Evolutionary conservation across 257 asterid species (phyloP), one percentile per base, ranked within the genome.

Genomic region (Vinca minor): DNA sequence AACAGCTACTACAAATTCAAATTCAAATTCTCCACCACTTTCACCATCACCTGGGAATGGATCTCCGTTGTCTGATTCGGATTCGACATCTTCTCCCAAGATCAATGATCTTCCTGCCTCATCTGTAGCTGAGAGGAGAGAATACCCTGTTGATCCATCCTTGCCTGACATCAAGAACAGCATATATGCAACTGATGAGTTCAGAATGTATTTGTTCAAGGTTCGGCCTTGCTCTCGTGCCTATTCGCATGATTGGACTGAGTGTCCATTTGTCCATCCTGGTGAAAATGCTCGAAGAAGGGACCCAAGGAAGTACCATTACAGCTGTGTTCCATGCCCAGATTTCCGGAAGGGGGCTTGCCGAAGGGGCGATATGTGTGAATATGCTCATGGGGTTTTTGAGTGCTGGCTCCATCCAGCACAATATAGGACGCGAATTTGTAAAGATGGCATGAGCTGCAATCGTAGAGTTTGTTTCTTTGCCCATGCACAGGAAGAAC

Each of bases 381-480:
- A 87, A 59, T 90, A 87, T 53, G 92, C 97, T 59, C 97, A 89
- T 1, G 97, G 97, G 26, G 95, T 87, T 39, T 87, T 87, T 8
- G 95, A 90, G 77, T 82, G 88, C 76, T 90, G 96, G 97, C 96
- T 90, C 25, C 97, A 90, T 67, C 96, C 96, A 1, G 90, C 93
- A 11, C 95, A 87, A 31, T 90, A 90, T 55, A 68, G 94, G 69
- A 90, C 97, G 1, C 83, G 95, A 4, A 73, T 90, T 4, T 90
- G 97, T 83, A 90, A 90, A 73, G 96, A 87, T 47, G 96, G 97
- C 31, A 73, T 78, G 0, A 70, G 76, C 62, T 87, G 96, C 72
- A 80, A 78, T 50, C 65, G 96, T 59, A 75, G 96, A 67, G 96
- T 90, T 68, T 90, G 97, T 69, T 90, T 90, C 77, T 90, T 90